Base-by-base conservation (phyloP, 495 filamentous ascomycete species). In the Evernia prunastri region DNA sequence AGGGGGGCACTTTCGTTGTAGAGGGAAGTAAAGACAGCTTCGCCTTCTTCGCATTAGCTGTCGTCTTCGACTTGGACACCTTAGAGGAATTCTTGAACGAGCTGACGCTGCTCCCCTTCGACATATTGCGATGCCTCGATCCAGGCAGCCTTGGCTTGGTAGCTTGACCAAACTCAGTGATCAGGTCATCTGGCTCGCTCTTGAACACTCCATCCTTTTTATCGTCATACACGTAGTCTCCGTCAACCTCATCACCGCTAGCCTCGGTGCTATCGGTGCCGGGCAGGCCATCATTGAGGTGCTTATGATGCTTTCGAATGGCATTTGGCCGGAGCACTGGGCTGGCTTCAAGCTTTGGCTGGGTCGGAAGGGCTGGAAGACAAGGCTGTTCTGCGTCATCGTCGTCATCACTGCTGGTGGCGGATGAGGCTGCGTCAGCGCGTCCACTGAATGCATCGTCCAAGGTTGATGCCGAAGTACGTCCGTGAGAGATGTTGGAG, bases 371-470 rank as follows among this genome's bases (percentile, higher is more conserved):
- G 65, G 84, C 80, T 64, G 80, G 82, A 49, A 82, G 77, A 39
- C 86, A 77, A 25, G 87, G 85, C 61, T 87, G 72, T 59, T 89
- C 88, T 63, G 83, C 81, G 56, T 82, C 83, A 62, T 93, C 90
- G 66, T 91, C 89, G 49, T 89, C 92, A 68, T 87, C 90, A 40
- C 89, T 90, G 56, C 88, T 88, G 37, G 87, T 87, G 37, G 87
- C 89, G 10, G 92, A 96, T 15, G 91, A 96, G 47, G 90, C 86
- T 42, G 82, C 83, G 69, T 96, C 93, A 45, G 93, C 92, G 68
- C 85, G 86, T 18, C 91, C 90, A 72, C 91, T 96, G 67, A 95
- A 85, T 11, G 89, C 89, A 75, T 97, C 95, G 71, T 96, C 94
- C 42, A 92, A 76, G 25, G 94, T 96, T 9, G 94, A 96, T n/a